phyloP scores from a whole-genome alignment of 441 rosid genomes.

The Capsella rubella region DNA sequence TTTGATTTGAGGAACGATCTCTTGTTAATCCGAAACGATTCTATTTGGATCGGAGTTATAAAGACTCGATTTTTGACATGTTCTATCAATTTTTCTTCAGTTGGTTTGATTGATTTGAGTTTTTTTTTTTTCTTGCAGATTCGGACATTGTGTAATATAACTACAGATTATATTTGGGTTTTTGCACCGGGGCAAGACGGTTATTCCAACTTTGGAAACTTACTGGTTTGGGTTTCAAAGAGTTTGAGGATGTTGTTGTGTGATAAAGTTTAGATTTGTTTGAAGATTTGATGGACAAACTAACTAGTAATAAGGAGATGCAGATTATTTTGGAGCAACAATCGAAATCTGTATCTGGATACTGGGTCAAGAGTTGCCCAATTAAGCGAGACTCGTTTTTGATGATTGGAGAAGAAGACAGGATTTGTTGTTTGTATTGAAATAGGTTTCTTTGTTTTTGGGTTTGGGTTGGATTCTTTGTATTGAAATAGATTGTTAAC shows the following conservation, averaged over 20 bases:
- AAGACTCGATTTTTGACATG: constrained; percentile 31
- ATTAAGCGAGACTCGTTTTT: constrained; percentile 33
- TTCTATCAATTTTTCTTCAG: not conserved
- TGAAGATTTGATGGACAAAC: constrained; percentile 39
- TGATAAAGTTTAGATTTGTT: constrained; percentile 39
- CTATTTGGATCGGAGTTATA: constrained; percentile 38
- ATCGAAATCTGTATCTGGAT: constrained; percentile 45
- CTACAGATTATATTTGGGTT: constrained; percentile 15
- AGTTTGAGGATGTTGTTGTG: constrained; percentile 15
- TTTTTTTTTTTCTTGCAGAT: constrained; percentile 7
- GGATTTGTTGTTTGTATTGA: constrained; percentile 17
- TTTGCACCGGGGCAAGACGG: not conserved
- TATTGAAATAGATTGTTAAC: constrained; percentile 35
- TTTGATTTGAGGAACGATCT: constrained; percentile 7
- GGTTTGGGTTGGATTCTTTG: constrained; percentile 46
- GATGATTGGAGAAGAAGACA: constrained; percentile 32
- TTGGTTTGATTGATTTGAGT: not conserved
- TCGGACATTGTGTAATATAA: constrained; percentile 15
- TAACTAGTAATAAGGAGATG: constrained; percentile 43
- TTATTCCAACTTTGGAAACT: constrained; percentile 19
- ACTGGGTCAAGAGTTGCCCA: constrained; percentile 45
- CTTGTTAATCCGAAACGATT: constrained; percentile 17
- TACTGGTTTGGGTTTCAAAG: constrained; percentile 1
- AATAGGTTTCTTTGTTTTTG: constrained; percentile 26
- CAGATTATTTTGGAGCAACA: constrained; percentile 48